These are phyloP conservation scores for Stramenopiles sp. DNA, from an alignment of 352 stramenopile genomes.

Conservation along the genomic window DNA sequence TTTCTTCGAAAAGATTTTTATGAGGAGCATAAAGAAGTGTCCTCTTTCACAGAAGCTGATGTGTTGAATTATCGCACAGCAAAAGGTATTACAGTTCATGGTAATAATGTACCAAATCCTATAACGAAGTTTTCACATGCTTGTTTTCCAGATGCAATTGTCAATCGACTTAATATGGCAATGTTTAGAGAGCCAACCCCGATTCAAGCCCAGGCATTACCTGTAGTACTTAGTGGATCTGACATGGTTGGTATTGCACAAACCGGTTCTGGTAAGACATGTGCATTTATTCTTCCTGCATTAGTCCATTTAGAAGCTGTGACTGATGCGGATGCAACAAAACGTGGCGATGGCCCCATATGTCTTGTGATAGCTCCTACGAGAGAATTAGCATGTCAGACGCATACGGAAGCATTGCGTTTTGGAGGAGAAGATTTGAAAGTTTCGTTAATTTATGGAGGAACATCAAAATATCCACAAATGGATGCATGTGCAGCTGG, in stretches of 20 bases:
- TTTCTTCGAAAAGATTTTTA: constrained; percentile 5
- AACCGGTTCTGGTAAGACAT: constrained; percentile 82
- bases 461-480: constrained; percentile 70
- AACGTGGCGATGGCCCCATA: constrained; percentile 84
- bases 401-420: constrained; percentile 93
- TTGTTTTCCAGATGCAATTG: constrained; percentile 70
- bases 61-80: constrained; percentile 51
- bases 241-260: constrained; percentile 95
- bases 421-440: constrained; percentile 94
- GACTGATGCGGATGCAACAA: constrained; percentile 43
- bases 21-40: constrained; percentile 83
- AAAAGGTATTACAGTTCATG: constrained; percentile 64
- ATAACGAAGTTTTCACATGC: constrained; percentile 68
- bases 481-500: constrained; percentile 31
- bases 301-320: constrained; percentile 99
- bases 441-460: constrained; percentile 93
- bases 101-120: constrained; percentile 83
- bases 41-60: constrained; percentile 41
- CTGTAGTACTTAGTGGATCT: constrained; percentile 78
- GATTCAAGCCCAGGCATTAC: constrained; percentile 77
- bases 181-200: constrained; percentile 75
- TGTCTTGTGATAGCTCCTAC: constrained; percentile 88
- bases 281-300: constrained; percentile 87
- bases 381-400: constrained; percentile 90
- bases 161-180: constrained; percentile 77